Base-by-base conservation (phyloP, 257 asterid species). In the Lantana camara region DNA sequence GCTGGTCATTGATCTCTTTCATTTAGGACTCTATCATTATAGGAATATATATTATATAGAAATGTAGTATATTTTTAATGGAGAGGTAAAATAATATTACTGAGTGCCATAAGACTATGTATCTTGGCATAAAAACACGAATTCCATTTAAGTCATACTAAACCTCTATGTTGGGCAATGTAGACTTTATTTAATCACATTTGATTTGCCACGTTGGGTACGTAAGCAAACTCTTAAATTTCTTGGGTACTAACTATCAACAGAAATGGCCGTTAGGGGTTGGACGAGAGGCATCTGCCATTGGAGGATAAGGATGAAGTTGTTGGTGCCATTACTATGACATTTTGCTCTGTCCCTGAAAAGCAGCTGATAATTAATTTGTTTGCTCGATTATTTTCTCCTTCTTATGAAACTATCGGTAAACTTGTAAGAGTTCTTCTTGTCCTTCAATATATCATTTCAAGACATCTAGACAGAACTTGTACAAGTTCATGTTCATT, bases 231-330 rank as follows among this genome's bases (percentile, higher is more conserved):
- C 48, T 27, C 35, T 19, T 29, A 69, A 37, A 20, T 48, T 16
- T 35, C 34, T 64, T 53, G 54, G 66, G 17, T 68, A 22, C 61
- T 69, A 73, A 76, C 74, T 64, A 24, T 73, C 55, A 46, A 73
- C 55, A 41, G 48, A 59, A 57, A 72, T 75, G 73, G 49, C 66
- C 68, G 68, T 59, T 75, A 91, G 97, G 87, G 88, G 63, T 75
- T 88, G 89, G 95, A 86, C 71, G 87, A 77, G 76, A 79, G 70
- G 80, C 77, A 74, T 63, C 73, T 91, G 68, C 78, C 93, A 32
- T 73, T 79, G 64, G 95, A 83, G 74, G 90, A 82, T 58, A 96
- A 91, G 82, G 93, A 91, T 74, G 96, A 84, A 84, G 85, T 91
- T 50, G 83, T 85, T 35, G 79, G 83, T 55, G 96, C 93, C 44